Evolutionary conservation across 2,329 filamentous ascomycete species (phyloP).

Genomic region (Pseudocercospora ulei): DNA sequence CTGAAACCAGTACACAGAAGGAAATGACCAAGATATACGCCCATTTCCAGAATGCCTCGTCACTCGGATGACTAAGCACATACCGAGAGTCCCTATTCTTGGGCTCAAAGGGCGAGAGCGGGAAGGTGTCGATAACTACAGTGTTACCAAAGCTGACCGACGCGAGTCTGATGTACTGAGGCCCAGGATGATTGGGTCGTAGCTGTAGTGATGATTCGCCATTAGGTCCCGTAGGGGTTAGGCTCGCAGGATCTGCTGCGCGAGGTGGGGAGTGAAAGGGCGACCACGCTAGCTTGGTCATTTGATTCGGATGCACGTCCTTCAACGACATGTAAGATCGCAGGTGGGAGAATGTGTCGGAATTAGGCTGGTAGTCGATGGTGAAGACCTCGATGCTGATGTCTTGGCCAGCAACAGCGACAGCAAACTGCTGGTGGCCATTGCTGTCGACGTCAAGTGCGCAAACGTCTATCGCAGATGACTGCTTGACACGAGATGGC

Average conservation of each 20-base stretch:
- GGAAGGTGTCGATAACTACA: conserved; percentile 68
- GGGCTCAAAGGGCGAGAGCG: conserved; percentile 47
- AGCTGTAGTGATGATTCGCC: conserved; percentile 17
- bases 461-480: conserved; percentile 67
- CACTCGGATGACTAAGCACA: conserved; percentile 52
- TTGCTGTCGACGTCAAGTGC: conserved; percentile 52
- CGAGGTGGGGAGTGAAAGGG: conserved; percentile 39
- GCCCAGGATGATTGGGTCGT: conserved; percentile 30
- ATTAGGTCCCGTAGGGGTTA: conserved; percentile 25
- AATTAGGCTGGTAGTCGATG: conserved; percentile 55
- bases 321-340: conserved; percentile 44
- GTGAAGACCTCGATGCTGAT: conserved; percentile 69
- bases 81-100: conserved; percentile 52
- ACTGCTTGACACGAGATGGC: conserved; percentile 59
- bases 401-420: conserved; percentile 73
- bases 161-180: conserved; percentile 63
- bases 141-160: conserved; percentile 73
- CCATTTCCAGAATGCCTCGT: conserved; percentile 46
- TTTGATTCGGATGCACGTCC: conserved; percentile 49
- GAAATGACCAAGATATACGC: conserved; percentile 50
- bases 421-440: conserved; percentile 62
- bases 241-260: conserved; percentile 19
- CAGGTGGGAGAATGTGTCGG: conserved; percentile 43
- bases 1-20: conserved; percentile 53
- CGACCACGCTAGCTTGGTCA: conserved; percentile 47